Conservation (phyloP, 495 filamentous ascomycete species). For the Annulohypoxylon stygium region DNA sequence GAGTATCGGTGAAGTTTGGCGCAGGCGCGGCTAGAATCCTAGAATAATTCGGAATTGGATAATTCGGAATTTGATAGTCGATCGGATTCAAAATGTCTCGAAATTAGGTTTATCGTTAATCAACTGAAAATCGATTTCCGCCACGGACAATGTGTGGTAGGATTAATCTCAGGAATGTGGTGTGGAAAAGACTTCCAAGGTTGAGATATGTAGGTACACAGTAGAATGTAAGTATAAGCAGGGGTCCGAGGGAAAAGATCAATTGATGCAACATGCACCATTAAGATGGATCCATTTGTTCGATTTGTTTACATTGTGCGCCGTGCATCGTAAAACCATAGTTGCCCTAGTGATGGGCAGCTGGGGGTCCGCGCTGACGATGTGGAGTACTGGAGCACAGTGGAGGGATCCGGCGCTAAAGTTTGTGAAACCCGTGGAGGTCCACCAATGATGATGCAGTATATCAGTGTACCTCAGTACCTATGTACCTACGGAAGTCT, state of each 20-base stretch:
- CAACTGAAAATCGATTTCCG: constrained; percentile 9
- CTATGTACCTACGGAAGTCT: background rate
- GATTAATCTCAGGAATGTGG: constrained; percentile 36
- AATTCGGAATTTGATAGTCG: background rate
- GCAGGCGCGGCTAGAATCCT: constrained; percentile 8
- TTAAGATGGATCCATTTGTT: constrained; percentile 13
- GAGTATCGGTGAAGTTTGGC: constrained; percentile 13
- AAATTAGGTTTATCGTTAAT: constrained; percentile 40
- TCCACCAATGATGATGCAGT: background rate
- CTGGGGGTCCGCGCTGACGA: background rate
- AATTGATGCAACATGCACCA: constrained; percentile 9
- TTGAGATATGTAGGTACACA: constrained; percentile 11
- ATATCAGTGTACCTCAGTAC: background rate
- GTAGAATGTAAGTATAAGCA: constrained; percentile 20
- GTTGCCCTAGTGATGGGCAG: constrained; percentile 9
- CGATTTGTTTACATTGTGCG: background rate
- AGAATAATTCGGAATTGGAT: background rate
- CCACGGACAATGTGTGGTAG: constrained; percentile 14
- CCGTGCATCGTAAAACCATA: background rate
- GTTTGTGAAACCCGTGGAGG: background rate
- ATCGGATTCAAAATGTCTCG: constrained; percentile 33
- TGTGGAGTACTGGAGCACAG: background rate
- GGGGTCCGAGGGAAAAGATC: constrained; percentile 18
- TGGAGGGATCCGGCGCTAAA: constrained; percentile 1
- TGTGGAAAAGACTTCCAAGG: background rate